phyloP scores from a whole-genome alignment of 169 alveolate genomes.

The Plasmodium knowlesi region DNA sequence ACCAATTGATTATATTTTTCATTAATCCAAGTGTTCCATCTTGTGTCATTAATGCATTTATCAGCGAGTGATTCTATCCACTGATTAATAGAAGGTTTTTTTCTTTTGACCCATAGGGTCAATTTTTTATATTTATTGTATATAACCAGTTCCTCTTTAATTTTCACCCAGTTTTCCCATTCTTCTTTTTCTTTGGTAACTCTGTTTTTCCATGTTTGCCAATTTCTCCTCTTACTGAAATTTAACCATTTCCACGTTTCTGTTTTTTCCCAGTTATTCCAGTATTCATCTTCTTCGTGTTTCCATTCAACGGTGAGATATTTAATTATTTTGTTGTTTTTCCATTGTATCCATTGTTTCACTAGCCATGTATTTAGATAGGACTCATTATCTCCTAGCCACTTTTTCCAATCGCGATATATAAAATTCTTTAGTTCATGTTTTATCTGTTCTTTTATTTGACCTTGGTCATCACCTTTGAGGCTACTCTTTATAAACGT shows the following conservation, averaged over 20 bases:
- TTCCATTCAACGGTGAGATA: conserved; percentile 21
- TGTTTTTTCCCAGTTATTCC: conserved; percentile 18
- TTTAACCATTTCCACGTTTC: neutral
- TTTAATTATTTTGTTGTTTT: neutral
- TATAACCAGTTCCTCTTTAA: neutral
- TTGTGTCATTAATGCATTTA: neutral
- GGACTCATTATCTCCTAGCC: conserved; percentile 1
- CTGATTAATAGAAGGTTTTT: neutral
- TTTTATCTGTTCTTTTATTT: neutral
- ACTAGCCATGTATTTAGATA: conserved; percentile 4
- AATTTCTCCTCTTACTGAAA: neutral
- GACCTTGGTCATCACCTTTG: neutral
- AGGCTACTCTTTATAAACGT: neutral
- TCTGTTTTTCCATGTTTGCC: conserved; percentile 22
- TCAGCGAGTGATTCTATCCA: neutral
- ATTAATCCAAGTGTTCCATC: neutral
- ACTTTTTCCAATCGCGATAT: neutral
- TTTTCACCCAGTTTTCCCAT: conserved; percentile 35
- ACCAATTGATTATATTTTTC: neutral
- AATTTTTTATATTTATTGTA: neutral
- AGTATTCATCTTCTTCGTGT: conserved; percentile 22
- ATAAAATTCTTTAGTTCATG: neutral
- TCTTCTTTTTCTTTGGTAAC: conserved; percentile 14
- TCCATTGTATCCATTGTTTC: conserved; percentile 34
- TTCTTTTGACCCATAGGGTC: neutral